Evolutionary conservation across 2,329 filamentous ascomycete species (phyloP).

Genomic region (Onygenales sp.): DNA sequence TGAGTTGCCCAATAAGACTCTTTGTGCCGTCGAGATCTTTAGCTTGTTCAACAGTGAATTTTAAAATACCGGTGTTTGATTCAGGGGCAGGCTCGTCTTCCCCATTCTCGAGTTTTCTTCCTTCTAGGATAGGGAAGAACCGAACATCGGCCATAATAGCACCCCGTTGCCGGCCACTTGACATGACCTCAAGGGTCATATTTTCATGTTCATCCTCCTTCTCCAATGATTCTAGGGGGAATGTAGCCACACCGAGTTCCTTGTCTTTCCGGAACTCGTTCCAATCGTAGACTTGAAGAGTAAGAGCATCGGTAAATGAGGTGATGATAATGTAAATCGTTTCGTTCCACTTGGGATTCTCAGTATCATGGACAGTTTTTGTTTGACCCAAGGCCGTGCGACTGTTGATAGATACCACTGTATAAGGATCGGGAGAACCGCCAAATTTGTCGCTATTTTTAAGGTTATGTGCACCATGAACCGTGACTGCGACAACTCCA

Average conservation of each 20-base stretch:
- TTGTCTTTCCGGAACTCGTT: constrained; percentile 97
- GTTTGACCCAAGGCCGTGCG: constrained; percentile 75
- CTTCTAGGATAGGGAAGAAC: constrained; percentile 88
- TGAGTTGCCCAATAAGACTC: constrained; percentile 83
- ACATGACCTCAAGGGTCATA: constrained; percentile 70
- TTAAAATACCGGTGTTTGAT: constrained; percentile 84
- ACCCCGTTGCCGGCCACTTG: constrained; percentile 76
- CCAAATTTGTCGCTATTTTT: constrained; percentile 95
- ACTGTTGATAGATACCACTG: constrained; percentile 73
- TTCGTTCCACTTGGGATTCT: constrained; percentile 90
- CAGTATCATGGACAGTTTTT: constrained; percentile 74
- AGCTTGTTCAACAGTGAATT: constrained; percentile 88
- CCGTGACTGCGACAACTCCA: constrained; percentile 81
- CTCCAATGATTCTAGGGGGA: constrained; percentile 74
- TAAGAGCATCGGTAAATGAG: constrained; percentile 78
- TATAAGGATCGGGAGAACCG: constrained; percentile 85
- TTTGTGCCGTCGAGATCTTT: constrained; percentile 91
- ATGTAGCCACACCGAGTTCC: constrained; percentile 79
- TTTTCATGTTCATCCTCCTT: constrained; percentile 71
- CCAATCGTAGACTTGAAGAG: constrained; percentile 79
- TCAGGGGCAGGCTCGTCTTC: constrained; percentile 73
- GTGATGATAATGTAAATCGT: constrained; percentile 93
- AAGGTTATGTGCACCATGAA: constrained; percentile 83
- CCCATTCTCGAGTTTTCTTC: constrained; percentile 58
- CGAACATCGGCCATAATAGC: constrained; percentile 71